Evolutionary conservation across 768 basidiomycete genomes (phyloP), one percentile per base, ranked within the genome.

Genomic region (Galerina sulciceps): DNA sequence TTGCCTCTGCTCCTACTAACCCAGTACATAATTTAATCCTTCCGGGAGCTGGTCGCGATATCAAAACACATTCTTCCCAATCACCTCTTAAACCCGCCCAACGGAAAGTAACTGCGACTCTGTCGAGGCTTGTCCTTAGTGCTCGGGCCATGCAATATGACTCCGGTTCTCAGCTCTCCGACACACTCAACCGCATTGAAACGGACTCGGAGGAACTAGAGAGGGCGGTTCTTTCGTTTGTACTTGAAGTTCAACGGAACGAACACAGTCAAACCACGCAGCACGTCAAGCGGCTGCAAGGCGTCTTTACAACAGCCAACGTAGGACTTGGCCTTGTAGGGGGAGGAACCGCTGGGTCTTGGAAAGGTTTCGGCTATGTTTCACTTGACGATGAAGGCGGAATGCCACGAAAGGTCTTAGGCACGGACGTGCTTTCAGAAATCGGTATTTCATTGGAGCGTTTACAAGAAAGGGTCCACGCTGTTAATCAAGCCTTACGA

Each of bases 131-230:
- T 26, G 91, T 96, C 31, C 84, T 97, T 2, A 93, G 91, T 8
- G 88, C 93, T n/a, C 89, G 96, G 48, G 94, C 95, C 0, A 88
- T 93, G 75, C 86, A 90, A 65, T 92, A 91, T 59, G 89, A 93
- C 66, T 88, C 89, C 0, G 87, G 86, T 14, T 81, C 84, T 1
- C 78, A 84, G 20, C 71, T 85, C 4, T 71, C 79, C 10, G 87
- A 90, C 59, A 89, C 88, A 13, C 78, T 86, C 1, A 83, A 79
- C 62, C 85, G 91, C 38, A 89, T 92, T 59, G 87, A 90, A 66
- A 81, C 85, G 5, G 91, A 92, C 66, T 89, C 90, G 1, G 82
- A 86, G 50, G 91, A 92, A 64, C 79, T 93, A 10, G 89, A 90
- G 59, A 82, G 85, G 36, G 90, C 90, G 1, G 81, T 93, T 10